Conservation (phyloP, 768 basidiomycete species). For the Suillus americanus region DNA sequence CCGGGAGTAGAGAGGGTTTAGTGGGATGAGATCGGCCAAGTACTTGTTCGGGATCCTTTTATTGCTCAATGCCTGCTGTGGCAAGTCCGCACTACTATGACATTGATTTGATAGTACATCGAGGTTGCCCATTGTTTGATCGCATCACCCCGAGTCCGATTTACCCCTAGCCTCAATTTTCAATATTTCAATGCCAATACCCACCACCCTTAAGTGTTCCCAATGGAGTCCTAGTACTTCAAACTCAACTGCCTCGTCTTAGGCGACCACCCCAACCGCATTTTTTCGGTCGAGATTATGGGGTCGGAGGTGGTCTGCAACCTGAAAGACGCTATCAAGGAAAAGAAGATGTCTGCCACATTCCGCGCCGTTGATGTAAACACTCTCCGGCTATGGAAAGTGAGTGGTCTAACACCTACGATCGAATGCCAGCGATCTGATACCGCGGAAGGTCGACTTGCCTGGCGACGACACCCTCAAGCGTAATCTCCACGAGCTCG, state of each 20-base stretch:
- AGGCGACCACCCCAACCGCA: not conserved
- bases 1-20: too few species aligned
- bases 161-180: too few species aligned
- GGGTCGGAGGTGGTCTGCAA: not conserved
- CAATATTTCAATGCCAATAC: too few species aligned
- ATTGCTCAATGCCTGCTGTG: too few species aligned
- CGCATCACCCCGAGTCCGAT: too few species aligned
- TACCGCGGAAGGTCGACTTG: not conserved
- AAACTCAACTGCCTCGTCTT: not conserved
- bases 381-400: not conserved
- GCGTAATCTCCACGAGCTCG: not conserved
- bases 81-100: too few species aligned
- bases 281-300: not conserved
- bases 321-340: not conserved
- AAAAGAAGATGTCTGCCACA: not conserved
- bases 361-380: fast-evolving
- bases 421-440: not conserved
- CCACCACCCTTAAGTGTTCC: not conserved
- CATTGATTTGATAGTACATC: too few species aligned
- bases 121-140: too few species aligned
- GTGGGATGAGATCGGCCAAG: too few species aligned
- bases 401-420: not conserved
- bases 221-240: not conserved
- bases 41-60: too few species aligned
- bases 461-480: not conserved